Conservation (phyloP, 169 alveolate species). For the Eimeria sp. region DNA sequence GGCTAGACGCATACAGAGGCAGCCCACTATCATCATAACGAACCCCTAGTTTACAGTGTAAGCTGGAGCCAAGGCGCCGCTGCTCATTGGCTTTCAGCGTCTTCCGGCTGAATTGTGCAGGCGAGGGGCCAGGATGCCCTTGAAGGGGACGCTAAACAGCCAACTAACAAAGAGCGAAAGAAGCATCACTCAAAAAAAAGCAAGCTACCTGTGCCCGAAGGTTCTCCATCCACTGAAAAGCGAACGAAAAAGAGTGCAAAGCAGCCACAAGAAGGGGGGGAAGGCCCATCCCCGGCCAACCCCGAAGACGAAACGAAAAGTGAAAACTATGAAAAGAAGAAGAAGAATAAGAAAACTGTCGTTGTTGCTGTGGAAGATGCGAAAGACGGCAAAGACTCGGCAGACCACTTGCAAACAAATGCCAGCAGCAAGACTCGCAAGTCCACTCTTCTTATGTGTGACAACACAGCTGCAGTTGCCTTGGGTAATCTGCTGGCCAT, state of each 20-base stretch:
- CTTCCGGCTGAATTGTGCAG: slow-evolving; percentile 30
- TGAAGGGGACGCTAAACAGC: not conserved
- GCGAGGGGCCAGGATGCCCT: not conserved
- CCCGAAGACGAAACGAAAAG: not conserved
- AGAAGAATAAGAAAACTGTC: slow-evolving; percentile 19
- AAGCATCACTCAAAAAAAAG: slow-evolving; percentile 35
- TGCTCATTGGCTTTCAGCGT: not conserved
- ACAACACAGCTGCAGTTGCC: slow-evolving; percentile 75
- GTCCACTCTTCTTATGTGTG: slow-evolving; percentile 60
- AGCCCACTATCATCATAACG: not conserved
- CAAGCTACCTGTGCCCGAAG: not conserved
- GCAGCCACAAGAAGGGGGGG: not conserved
- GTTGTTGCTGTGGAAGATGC: not conserved
- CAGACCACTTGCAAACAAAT: not conserved
- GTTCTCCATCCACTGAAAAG: slow-evolving; percentile 1
- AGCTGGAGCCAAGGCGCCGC: not conserved
- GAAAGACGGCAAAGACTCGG: not conserved
- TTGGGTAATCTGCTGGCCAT: slow-evolving; percentile 66
- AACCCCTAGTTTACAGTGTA: not conserved
- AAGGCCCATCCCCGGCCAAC: not conserved
- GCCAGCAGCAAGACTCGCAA: slow-evolving; percentile 35
- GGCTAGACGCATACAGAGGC: not conserved
- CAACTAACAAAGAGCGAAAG: not conserved
- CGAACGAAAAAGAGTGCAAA: not conserved
- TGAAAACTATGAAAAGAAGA: slow-evolving; percentile 21